Evolutionary conservation across 2,329 filamentous ascomycete species (phyloP).

Genomic region (Xylaria hypoxylon): DNA sequence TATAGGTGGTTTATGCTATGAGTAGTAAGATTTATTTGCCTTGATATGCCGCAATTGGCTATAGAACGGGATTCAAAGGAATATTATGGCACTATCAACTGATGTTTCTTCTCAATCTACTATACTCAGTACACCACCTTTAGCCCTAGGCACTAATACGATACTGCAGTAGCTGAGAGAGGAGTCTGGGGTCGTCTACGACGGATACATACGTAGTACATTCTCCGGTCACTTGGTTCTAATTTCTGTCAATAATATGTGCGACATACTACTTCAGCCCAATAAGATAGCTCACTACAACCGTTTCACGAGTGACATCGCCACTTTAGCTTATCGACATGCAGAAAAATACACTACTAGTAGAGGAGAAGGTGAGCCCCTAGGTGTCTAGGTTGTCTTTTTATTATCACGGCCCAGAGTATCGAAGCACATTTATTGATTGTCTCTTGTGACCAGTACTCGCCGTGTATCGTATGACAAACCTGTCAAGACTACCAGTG

Average conservation of each 20-base stretch:
- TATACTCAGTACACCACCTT: not conserved
- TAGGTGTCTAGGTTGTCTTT: not conserved
- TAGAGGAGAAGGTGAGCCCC: not conserved
- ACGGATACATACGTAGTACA: not conserved
- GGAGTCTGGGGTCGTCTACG: not conserved
- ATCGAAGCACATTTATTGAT: not conserved
- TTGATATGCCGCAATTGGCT: not conserved
- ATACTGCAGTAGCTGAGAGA: not conserved
- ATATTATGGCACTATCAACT: not conserved
- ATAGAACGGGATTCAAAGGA: not conserved
- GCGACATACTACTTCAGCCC: not conserved
- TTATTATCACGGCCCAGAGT: not conserved
- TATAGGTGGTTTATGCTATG: not conserved
- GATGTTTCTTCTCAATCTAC: not conserved
- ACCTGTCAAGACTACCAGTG: not conserved
- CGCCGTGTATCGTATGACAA: not conserved
- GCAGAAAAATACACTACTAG: not conserved
- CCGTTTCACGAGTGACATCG: constrained; percentile 17
- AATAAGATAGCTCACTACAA: constrained; percentile 9
- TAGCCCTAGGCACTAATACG: not conserved
- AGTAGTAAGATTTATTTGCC: no score
- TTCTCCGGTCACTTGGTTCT: constrained; percentile 1
- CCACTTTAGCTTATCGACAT: constrained; percentile 9
- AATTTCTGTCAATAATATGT: constrained; percentile 5
- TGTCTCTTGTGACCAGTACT: not conserved